phyloP scores from a whole-genome alignment of 2,329 filamentous ascomycete species.

The Penicillium concentricum region DNA sequence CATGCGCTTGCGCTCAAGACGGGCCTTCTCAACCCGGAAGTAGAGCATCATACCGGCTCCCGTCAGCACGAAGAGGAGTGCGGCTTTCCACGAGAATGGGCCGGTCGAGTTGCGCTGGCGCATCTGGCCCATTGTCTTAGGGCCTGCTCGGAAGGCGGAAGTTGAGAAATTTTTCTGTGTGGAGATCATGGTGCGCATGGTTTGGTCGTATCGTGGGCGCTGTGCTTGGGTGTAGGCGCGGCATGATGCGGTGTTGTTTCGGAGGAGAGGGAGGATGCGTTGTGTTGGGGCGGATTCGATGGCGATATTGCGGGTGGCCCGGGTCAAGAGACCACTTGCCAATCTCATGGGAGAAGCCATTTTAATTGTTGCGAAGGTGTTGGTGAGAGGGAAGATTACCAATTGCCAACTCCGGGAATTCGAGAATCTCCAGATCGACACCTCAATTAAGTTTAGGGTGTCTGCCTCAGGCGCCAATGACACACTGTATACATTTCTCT shows the following conservation, averaged over 20 bases:
- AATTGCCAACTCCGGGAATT: constrained; percentile 9
- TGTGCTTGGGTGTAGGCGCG: constrained; percentile 23
- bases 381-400: constrained; percentile 4
- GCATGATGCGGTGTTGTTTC: constrained; percentile 18
- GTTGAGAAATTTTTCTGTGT: constrained; percentile 30
- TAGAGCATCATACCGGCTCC: constrained; percentile 80
- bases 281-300: constrained; percentile 15
- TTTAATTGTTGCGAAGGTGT: constrained; percentile 5
- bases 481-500: too few species aligned
- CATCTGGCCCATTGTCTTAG: constrained; percentile 43
- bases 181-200: constrained; percentile 8
- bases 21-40: constrained; percentile 88
- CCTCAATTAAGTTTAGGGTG: constrained; percentile 22
- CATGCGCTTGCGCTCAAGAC: constrained; percentile 83
- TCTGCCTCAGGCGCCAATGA: constrained; percentile 12
- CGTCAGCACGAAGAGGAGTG: constrained; percentile 76
- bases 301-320: constrained; percentile 14
- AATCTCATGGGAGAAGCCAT: constrained; percentile 31
- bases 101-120: constrained; percentile 41
- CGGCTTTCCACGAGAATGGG: constrained; percentile 92
- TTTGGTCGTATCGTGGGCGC: constrained; percentile 18
- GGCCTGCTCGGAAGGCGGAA: constrained; percentile 21
- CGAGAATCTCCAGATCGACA: constrained; percentile 27
- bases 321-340: constrained; percentile 19
- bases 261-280: constrained; percentile 18